Evolutionary conservation across 306 rosid genomes (phyloP), one percentile per base, ranked within the genome.

Genomic region (Cucurbita moschata): DNA sequence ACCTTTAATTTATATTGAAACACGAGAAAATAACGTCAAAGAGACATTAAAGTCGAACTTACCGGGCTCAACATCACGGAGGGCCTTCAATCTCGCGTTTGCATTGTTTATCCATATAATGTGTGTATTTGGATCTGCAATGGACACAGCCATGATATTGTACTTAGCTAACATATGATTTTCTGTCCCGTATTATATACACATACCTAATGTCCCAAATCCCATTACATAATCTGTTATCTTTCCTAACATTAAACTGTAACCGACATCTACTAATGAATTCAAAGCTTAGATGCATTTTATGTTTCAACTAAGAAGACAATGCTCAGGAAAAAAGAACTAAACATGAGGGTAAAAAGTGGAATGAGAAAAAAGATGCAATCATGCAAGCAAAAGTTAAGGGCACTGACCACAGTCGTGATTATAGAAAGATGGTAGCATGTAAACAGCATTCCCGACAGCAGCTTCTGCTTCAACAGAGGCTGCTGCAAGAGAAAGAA

Each of bases 71-170:
- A 93, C 84, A 66, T 90, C 87, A 19, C 85, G 86, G 63, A 93
- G 96, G 75, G 92, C 85, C 83, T 86, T 90, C 84, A 93, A 71
- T 86, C 82, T 90, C 26, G 88, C 96, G 75, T 85, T 77, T 39
- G 89, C 86, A 59, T 79, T 93, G 74, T 88, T 86, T 81, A 90
- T 86, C 98, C 97, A 90, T 82, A 90, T 39, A 66, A 93, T 90
- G 72, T 93, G 98, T 61, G 87, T 79, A 80, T 93, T 93, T 73
- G 98, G 98, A 93, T 90, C 98, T 93, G 90, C 63, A 82, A 56
- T 3, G 52, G 49, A 56, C 78, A 77, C n/a, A 46, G 69, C 56
- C 16, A 77, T 42, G 64, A 67, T 38, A 62, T 40, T 35, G n/a
- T 50, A 38, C 52, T n/a, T 49, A 44, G 72, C 60, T 70, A 50